phyloP scores from a whole-genome alignment of 1,139 yeast species.

The Taiozyma sp. region DNA sequence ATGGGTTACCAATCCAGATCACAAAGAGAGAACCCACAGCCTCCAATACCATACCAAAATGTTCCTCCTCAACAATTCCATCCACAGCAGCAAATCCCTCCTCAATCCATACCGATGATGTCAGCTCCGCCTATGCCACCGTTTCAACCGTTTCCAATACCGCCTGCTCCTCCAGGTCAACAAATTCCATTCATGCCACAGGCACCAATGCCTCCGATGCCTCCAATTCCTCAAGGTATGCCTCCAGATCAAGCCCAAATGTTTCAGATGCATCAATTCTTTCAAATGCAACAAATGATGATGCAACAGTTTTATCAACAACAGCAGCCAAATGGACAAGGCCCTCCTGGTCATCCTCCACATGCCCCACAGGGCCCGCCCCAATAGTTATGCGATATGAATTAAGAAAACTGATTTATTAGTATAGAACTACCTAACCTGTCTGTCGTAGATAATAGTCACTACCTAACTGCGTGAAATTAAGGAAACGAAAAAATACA shows the following conservation, averaged over 20 bases:
- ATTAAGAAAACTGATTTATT: neutral
- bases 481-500: neutral
- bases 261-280: conserved; percentile 24
- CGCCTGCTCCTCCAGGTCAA: conserved; percentile 1
- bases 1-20: conserved; percentile 19
- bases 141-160: conserved; percentile 8
- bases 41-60: conserved; percentile 7
- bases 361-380: neutral
- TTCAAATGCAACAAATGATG: conserved; percentile 29
- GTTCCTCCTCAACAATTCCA: conserved; percentile 12
- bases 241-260: conserved; percentile 9
- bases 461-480: neutral
- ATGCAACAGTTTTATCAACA: conserved; percentile 26
- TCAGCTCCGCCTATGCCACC: neutral
- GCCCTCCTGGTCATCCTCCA: conserved; percentile 3
- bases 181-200: conserved; percentile 7
- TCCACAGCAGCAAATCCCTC: conserved; percentile 12
- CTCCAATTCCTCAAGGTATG: conserved; percentile 7
- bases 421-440: neutral
- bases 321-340: conserved; percentile 11
- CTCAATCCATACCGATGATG: conserved; percentile 3
- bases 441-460: neutral
- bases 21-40: conserved; percentile 19
- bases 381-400: neutral
- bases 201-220: conserved; percentile 10